Evolutionary conservation across 352 stramenopile genomes (phyloP).

Genomic region (Pythium dissimile): DNA sequence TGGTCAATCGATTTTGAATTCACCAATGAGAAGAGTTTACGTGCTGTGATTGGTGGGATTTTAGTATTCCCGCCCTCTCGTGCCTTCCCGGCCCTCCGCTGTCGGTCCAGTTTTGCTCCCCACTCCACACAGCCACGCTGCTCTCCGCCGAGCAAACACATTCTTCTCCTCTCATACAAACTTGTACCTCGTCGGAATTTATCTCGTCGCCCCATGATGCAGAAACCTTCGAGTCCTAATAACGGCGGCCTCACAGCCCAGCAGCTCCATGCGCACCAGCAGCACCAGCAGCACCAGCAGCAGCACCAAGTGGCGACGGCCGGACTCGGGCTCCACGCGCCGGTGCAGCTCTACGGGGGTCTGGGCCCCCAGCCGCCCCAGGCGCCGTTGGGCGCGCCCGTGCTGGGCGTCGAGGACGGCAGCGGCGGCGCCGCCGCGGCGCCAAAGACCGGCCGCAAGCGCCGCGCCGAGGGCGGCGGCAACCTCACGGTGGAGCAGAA

Average conservation of each 20-base stretch:
- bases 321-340: conserved; percentile 13
- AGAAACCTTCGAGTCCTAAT: conserved; percentile 87
- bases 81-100: neutral
- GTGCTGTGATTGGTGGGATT: conserved; percentile 18
- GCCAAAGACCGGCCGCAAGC: conserved; percentile 33
- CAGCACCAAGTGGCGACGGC: conserved; percentile 7
- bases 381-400: neutral
- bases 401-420: conserved; percentile 1
- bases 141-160: neutral
- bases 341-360: conserved; percentile 20
- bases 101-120: neutral
- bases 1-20: conserved; percentile 12
- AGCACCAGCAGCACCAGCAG: conserved; percentile 7
- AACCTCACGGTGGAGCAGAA: conserved; percentile 88
- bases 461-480: conserved; percentile 56
- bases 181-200: conserved; percentile 71
- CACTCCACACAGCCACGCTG: neutral
- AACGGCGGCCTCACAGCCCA: conserved; percentile 26
- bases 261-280: conserved; percentile 21
- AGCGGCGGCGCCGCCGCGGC: neutral
- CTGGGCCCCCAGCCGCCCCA: conserved; percentile 16
- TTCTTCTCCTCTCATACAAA: conserved; percentile 24
- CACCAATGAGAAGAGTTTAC: conserved; percentile 7
- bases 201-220: conserved; percentile 35
- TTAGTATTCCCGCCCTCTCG: conserved; percentile 12